phyloP scores from a whole-genome alignment of 495 filamentous ascomycete genomes.

The Neohortaea acidophila region DNA sequence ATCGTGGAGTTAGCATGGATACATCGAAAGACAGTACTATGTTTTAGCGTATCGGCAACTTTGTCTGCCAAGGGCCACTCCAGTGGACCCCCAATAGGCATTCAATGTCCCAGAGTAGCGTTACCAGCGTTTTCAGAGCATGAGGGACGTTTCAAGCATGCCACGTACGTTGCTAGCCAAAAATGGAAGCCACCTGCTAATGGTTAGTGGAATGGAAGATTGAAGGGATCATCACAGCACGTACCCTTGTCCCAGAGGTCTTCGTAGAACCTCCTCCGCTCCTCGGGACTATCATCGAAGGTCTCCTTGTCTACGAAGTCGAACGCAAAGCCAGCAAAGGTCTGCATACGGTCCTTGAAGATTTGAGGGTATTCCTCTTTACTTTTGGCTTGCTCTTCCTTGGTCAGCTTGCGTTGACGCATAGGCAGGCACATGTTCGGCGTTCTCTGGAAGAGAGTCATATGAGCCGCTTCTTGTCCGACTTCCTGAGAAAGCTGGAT shows the following conservation, averaged over 20 bases:
- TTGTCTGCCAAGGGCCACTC: no score
- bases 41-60: no score
- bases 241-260: slow-evolving; percentile 26
- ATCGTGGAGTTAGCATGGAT: no score
- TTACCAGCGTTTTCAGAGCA: no score
- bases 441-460: slow-evolving; percentile 40
- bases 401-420: slow-evolving; percentile 30
- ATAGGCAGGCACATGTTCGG: slow-evolving; percentile 41
- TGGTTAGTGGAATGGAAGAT: not conserved
- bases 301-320: slow-evolving; percentile 29
- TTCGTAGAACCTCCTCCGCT: slow-evolving; percentile 35
- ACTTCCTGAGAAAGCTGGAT: slow-evolving; percentile 18
- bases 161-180: slow-evolving; percentile 34
- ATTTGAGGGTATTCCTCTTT: slow-evolving; percentile 33
- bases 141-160: no score
- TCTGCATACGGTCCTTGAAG: slow-evolving; percentile 31
- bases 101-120: no score
- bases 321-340: slow-evolving; percentile 35
- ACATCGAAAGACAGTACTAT: no score
- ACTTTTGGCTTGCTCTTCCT: slow-evolving; percentile 31
- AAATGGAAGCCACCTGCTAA: slow-evolving; percentile 35
- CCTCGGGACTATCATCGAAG: slow-evolving; percentile 34
- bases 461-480: slow-evolving; percentile 24
- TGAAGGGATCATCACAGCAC: not conserved
- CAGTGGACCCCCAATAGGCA: no score